Evolutionary conservation across 2,329 filamentous ascomycete species (phyloP).

Genomic region (Cercospora sesami): DNA sequence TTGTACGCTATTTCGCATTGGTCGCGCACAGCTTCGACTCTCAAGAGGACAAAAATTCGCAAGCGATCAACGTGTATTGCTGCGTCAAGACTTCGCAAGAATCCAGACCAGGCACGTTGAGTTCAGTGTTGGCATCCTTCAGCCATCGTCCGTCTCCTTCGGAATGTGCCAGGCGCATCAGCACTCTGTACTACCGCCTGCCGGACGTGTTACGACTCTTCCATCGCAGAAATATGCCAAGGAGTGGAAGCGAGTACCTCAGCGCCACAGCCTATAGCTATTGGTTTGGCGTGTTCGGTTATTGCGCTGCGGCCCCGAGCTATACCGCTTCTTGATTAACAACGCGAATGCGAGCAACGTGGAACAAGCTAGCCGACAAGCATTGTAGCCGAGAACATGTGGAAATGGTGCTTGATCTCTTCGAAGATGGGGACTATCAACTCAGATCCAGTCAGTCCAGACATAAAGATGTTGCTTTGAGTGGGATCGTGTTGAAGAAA

Average conservation of each 20-base stretch:
- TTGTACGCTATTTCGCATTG: not conserved
- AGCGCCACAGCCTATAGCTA: not conserved
- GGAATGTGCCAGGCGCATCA: not conserved
- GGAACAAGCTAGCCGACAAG: not conserved
- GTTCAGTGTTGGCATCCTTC: not conserved
- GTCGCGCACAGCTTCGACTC: not conserved
- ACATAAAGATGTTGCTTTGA: not conserved
- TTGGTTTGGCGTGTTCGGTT: not conserved
- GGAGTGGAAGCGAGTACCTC: not conserved
- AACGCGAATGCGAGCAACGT: slow-evolving; percentile 5
- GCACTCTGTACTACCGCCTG: not conserved
- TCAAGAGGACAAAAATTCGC: not conserved
- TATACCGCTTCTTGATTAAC: not conserved
- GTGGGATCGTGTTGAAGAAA: not conserved
- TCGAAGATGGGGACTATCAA: not conserved
- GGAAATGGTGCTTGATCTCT: not conserved
- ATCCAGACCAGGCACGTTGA: not conserved
- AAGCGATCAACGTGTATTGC: not conserved
- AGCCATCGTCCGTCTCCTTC: not conserved
- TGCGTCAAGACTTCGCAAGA: not conserved
- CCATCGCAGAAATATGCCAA: not conserved
- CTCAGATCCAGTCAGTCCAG: not conserved
- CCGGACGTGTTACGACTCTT: not conserved
- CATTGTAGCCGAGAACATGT: not conserved
- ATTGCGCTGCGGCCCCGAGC: not conserved